Base-by-base conservation (phyloP, 1,284 basidiomycete species). In the Moesziomyces parantarcticus region DNA sequence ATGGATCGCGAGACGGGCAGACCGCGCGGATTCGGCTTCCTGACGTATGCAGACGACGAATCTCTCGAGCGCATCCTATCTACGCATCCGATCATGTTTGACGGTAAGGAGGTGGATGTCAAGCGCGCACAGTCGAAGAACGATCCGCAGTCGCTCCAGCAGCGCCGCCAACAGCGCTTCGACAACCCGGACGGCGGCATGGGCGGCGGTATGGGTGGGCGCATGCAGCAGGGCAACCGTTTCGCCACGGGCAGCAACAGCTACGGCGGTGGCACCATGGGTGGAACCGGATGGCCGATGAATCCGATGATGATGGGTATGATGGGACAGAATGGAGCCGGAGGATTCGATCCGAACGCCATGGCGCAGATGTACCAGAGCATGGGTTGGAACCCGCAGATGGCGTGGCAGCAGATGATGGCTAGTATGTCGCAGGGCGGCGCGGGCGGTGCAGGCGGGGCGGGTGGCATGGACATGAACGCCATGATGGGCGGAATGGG, bases 1-100 rank as follows among this genome's bases (percentile, higher is more conserved):
- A 89, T 97, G 80, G 97, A 99, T 85, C 91, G 94, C 53, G 94
- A 98, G 84, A 97, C 94, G 18, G 92, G 92, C 34, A 87, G 95
- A 49, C 94, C 92, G 85, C 96, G 99, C 84, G 97, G 97, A 6
- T 99, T 98, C 78, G 97, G 97, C 0, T 99, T 99, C 82, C 91
- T 99, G 21, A 97, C 94, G 0, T 97, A 97, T 78, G 87, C 86
- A 32, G 92, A 94, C 80, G 92, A 95, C 73, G 90, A 90, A 10
- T 90, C 92, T 70, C 92, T 95, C 42, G 90, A 93, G 64, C 90
- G 90, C 29, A 77, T 83, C 13, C 59, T 85, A 21, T 57, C 45
- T 14, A 66, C 66, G 5, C 75, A 74, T 16, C 84, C 84, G 39
- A 71, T 85, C 44, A 71, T 80, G 25, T 79, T 85, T 47, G 83